Evolutionary conservation across 805 yeast genomes (phyloP).

Genomic region (Candida sphagnicola): DNA sequence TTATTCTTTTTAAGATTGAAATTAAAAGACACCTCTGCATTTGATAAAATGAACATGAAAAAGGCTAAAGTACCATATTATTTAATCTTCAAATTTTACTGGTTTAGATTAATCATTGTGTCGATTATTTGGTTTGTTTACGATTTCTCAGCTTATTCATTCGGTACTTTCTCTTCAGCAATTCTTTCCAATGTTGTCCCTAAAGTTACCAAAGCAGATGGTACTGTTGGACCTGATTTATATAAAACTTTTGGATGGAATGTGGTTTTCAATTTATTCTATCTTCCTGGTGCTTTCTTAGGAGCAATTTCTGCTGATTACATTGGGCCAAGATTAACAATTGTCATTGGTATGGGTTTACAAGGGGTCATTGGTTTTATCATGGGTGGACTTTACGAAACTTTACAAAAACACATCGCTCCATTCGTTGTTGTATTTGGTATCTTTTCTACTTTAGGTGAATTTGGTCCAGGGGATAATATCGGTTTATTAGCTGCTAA

Average conservation of each 20-base stretch:
- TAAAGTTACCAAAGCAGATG: conserved; percentile 32
- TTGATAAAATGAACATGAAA: conserved; percentile 66
- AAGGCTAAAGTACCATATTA: conserved; percentile 61
- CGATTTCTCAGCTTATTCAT: conserved; percentile 84
- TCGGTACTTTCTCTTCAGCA: conserved; percentile 76
- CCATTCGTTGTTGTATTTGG: conserved; percentile 86
- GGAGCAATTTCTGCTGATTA: conserved; percentile 88
- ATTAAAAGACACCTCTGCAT: conserved; percentile 71
- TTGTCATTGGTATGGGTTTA: conserved; percentile 59
- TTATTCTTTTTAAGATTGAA: conserved; percentile 74
- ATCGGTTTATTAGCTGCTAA: conserved; percentile 85
- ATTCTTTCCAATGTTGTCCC: conserved; percentile 55
- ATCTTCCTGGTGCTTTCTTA: conserved; percentile 82
- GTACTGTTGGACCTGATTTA: conserved; percentile 36
- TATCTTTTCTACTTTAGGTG: conserved; percentile 82
- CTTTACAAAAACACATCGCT: conserved; percentile 58
- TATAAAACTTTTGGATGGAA: conserved; percentile 89
- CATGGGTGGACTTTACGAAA: conserved; percentile 69
- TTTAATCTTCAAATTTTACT: conserved; percentile 71
- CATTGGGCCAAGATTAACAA: conserved; percentile 84
- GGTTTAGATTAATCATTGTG: conserved; percentile 72
- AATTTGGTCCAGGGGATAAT: conserved; percentile 92
- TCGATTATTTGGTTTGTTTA: conserved; percentile 86
- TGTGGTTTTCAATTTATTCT: conserved; percentile 80
- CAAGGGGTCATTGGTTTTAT: conserved; percentile 81